These are phyloP conservation scores for Neofusicoccum parvum DNA, from an alignment of 2,329 filamentous ascomycete species.

Conservation along the genomic window DNA sequence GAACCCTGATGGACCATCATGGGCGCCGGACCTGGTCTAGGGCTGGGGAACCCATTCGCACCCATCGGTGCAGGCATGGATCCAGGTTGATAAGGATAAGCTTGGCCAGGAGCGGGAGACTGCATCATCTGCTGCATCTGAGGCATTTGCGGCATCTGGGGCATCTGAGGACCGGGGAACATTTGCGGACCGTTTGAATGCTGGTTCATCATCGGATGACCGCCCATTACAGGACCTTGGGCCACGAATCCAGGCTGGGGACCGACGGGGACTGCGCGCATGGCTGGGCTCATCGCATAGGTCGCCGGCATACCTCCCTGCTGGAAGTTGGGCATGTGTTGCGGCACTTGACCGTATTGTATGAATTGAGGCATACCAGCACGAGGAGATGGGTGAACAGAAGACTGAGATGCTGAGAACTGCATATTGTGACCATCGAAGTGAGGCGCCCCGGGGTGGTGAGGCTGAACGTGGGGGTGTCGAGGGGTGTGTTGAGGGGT, in stretches of 20 bases:
- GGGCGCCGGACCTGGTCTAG: constrained; percentile 72
- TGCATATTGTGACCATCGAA: constrained; percentile 86
- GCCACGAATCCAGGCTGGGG: constrained; percentile 72
- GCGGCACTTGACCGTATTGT: constrained; percentile 69
- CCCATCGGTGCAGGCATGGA: constrained; percentile 58
- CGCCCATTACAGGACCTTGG: constrained; percentile 70
- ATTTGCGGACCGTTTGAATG: constrained; percentile 70
- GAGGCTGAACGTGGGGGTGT: constrained; percentile 74
- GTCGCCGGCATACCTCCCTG: constrained; percentile 64
- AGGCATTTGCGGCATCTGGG: constrained; percentile 13
- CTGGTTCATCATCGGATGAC: constrained; percentile 79
- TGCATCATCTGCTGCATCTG: constrained; percentile 60
- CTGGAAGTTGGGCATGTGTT: constrained; percentile 43
- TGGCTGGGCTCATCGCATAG: constrained; percentile 69
- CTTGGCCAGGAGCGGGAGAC: constrained; percentile 64
- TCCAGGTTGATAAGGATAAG: constrained; percentile 65
- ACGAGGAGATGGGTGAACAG: constrained; percentile 78
- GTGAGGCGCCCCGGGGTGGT: constrained; percentile 68
- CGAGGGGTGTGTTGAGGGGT: constrained; percentile 77
- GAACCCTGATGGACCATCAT: constrained; percentile 97
- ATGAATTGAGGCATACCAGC: constrained; percentile 67
- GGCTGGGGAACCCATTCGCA: constrained; percentile 83
- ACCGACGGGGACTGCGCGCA: constrained; percentile 71
- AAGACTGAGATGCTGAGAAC: constrained; percentile 80
- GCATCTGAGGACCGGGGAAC: constrained; percentile 54